Evolutionary conservation across 2,329 filamentous ascomycete genomes (phyloP).

Genomic region (Nothomitra cinnamomea): DNA sequence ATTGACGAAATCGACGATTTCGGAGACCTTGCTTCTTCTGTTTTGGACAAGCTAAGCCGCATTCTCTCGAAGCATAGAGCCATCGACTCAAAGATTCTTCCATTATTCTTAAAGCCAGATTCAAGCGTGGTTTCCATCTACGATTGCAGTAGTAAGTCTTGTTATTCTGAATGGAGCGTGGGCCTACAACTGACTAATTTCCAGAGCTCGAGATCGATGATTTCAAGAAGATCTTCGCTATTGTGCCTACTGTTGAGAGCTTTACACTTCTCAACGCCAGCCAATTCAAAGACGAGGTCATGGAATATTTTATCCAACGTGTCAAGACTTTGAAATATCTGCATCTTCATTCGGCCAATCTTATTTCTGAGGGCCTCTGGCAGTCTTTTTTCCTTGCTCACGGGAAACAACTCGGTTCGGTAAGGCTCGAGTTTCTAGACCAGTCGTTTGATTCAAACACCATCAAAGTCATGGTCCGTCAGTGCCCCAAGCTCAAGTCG

Average conservation of each 20-base stretch:
- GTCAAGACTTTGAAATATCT: constrained; percentile 48
- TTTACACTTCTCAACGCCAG: constrained; percentile 73
- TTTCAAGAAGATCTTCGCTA: constrained; percentile 63
- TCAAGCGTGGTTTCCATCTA: constrained; percentile 39
- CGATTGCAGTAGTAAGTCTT: constrained; percentile 37
- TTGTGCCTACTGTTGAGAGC: constrained; percentile 48
- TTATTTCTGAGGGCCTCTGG: constrained; percentile 66
- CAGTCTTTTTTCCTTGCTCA: constrained; percentile 46
- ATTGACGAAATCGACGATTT: constrained; percentile 48
- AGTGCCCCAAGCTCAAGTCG: constrained; percentile 51
- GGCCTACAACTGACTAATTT: constrained; percentile 30
- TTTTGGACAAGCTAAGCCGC: constrained; percentile 41
- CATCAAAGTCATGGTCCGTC: constrained; percentile 40
- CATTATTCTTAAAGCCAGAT: constrained; percentile 34
- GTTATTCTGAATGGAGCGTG: neutral
- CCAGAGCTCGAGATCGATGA: constrained; percentile 56
- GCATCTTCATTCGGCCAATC: constrained; percentile 69
- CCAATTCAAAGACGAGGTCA: constrained; percentile 72
- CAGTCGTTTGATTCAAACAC: constrained; percentile 60
- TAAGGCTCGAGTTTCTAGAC: constrained; percentile 76
- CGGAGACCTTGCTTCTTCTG: constrained; percentile 39
- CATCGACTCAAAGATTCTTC: constrained; percentile 32
- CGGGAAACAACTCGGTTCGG: constrained; percentile 43
- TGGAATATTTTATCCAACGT: constrained; percentile 65
- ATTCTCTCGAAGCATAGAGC: constrained; percentile 47